phyloP scores from a whole-genome alignment of 2,329 filamentous ascomycete genomes.

The Aspergillus fijiensis region DNA sequence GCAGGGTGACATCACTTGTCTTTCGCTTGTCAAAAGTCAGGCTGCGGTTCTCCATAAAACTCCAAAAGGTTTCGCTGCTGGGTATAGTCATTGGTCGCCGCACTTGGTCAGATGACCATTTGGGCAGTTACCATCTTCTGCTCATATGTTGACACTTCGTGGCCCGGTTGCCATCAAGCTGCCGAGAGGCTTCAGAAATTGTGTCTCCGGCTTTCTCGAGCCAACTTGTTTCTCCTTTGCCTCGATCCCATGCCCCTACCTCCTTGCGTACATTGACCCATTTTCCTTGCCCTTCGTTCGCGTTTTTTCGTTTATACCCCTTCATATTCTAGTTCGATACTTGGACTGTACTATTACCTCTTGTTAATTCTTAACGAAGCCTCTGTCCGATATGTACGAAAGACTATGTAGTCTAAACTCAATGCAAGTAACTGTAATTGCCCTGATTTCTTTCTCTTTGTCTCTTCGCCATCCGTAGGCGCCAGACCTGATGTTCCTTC shows the following conservation, averaged over 20 bases:
- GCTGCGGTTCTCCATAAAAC: not conserved
- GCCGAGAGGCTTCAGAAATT: not conserved
- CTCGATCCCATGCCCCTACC: slow-evolving; percentile 2
- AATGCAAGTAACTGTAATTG: not conserved
- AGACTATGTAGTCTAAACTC: not conserved
- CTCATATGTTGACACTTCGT: not conserved
- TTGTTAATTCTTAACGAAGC: slow-evolving; percentile 16
- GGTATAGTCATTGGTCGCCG: not conserved
- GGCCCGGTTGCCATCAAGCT: not conserved
- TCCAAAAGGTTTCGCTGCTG: not conserved
- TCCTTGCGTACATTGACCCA: slow-evolving; percentile 4
- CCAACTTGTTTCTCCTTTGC: slow-evolving; percentile 9
- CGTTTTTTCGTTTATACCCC: slow-evolving; percentile 24
- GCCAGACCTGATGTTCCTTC: not conserved
- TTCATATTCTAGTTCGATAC: slow-evolving; percentile 15
- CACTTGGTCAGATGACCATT: not conserved
- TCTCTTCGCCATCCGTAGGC: not conserved
- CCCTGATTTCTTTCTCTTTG: not conserved
- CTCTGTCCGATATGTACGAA: slow-evolving; percentile 15
- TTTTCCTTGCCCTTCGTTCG: slow-evolving; percentile 11
- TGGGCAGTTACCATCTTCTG: not conserved
- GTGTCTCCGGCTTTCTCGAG: slow-evolving; percentile 1
- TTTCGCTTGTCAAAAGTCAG: slow-evolving; percentile 18
- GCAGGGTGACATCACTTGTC: slow-evolving; percentile 17
- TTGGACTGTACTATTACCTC: slow-evolving; percentile 23